Base-by-base conservation (phyloP, 495 filamentous ascomycete genomes). In the Hypoxylon rickii region DNA sequence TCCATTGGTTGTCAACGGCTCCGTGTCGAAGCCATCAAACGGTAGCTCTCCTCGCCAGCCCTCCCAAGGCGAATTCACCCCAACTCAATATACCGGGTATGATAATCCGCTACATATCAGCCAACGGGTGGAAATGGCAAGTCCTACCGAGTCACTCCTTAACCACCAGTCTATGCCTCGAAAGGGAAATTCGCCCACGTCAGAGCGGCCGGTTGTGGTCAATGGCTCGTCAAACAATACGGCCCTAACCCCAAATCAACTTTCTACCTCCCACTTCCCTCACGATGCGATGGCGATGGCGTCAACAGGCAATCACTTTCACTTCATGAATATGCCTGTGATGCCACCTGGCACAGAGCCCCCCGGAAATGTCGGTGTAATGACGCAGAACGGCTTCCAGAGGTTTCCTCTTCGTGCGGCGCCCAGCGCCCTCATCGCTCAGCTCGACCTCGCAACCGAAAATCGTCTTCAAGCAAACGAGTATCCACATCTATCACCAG, bases 401-500 rank as follows among this genome's bases (percentile, higher is more conserved):
- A 68, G 70, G 5, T 55, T 69, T 39, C 63, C 72, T 18, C 59
- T 52, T 8, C 70, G 73, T 11, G 64, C 72, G 37, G 56, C 67
- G 45, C 70, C 73, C 31, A 75, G 64, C 22, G 64, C 65, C 21
- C 50, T 67, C 11, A 73, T 79, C 51, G 75, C 76, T 13, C 74
- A 77, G 12, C 59, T 80, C 11, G 77, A 80, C 36, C 67, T 79
- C 10, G 76, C 76, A 5, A 75, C 71, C 1, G 64, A 66, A 7
- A 70, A 72, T 15, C 68, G 59, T 22, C 29, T 53, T 20, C 58
- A 68, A 18, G 46, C 57, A 18, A 69, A 62, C 8, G 75, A 78
- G n/a, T 51, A 71, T 26, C 68, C 71, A 19, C 75, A 81, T 43
- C 71, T 83, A 3, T 83, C 80, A 12, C 80, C 80, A 1, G 80